Base-by-base conservation (phyloP, 2,329 filamentous ascomycete species). In the Arthroderma sp. region DNA sequence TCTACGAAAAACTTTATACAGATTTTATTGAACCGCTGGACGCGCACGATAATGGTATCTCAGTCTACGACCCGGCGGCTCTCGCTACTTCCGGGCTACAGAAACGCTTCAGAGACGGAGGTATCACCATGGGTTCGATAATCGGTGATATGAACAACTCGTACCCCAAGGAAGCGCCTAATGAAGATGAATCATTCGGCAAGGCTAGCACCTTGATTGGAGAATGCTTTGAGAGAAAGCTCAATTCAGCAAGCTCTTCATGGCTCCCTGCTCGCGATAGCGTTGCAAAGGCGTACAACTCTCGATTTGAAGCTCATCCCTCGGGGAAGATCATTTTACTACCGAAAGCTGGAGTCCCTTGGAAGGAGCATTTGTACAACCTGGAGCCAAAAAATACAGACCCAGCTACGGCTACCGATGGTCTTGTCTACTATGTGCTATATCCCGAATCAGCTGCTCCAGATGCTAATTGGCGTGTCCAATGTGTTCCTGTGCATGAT, bases 21-120 rank as follows among this genome's bases (percentile, higher is more conserved):
- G 83, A 83, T 65, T 95, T 96, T 64, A 74, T 98, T 61, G 91
- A 98, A 71, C 87, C 91, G 1, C 81, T 98, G 46, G 91, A 98
- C 66, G 91, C 88, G 47, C 89, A 98, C 66, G 91, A 98, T 72
- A 98, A 98, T 64, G 91, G 91, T 54, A 83, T 98, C 60, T 81
- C 80, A 28, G 75, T 73, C 47, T 93, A 93, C 67, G 86, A 94
- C 60, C 72, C 83, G 29, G 72, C 73, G 27, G 79, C 72, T 30
- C 61, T 94, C 11, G 66, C 76, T 29, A 73, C 78, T 29, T 83
- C 85, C 0, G 83, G 82, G 3, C 65, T 95, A 36, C 70, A 83
- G 64, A 91, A 88, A 71, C 80, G 81, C 54, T 95, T 93, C 69
- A 82, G 80, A 55, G 75, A 88, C 57, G 82, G 83, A 48, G 84